phyloP scores from a whole-genome alignment of 2,329 filamentous ascomycete species.

The Microdochium trichocladiopsis region DNA sequence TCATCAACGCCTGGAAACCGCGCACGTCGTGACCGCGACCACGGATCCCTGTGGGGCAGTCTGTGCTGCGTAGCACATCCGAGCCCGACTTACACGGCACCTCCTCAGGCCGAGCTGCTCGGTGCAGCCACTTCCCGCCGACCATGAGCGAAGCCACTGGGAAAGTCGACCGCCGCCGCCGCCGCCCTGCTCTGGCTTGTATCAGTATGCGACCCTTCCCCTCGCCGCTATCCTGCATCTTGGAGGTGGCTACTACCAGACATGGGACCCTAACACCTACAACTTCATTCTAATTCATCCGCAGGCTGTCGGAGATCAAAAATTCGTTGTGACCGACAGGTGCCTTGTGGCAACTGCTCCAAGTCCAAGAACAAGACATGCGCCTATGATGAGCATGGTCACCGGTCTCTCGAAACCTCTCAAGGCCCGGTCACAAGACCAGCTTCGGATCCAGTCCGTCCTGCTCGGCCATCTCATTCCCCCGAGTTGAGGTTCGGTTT shows the following conservation, averaged over 20 bases:
- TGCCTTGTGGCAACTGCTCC: slow-evolving; percentile 53
- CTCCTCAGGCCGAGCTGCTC: background rate
- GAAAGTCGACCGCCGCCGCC: slow-evolving; percentile 10
- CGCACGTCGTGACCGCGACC: no score
- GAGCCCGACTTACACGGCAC: background rate
- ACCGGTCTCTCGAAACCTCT: slow-evolving; percentile 14
- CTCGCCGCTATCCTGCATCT: background rate
- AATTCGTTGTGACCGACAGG: slow-evolving; percentile 51
- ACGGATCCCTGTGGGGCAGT: no score
- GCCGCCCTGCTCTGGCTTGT: slow-evolving; percentile 23
- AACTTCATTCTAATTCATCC: background rate
- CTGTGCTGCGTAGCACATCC: no score
- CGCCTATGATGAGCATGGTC: slow-evolving; percentile 26
- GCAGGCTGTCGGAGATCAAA: slow-evolving; percentile 47
- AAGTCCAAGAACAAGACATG: slow-evolving; percentile 48
- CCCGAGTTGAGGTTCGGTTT: background rate
- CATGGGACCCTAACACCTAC: background rate
- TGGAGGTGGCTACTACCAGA: background rate
- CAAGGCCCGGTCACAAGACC: slow-evolving; percentile 3
- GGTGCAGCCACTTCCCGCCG: background rate
- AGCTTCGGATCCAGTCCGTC: slow-evolving; percentile 1
- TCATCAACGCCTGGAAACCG: no score
- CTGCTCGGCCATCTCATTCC: background rate
- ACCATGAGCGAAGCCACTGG: background rate
- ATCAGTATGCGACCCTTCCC: slow-evolving; percentile 3